Conservation (phyloP, 2,329 filamentous ascomycete species). For the Alternaria infectoria region DNA sequence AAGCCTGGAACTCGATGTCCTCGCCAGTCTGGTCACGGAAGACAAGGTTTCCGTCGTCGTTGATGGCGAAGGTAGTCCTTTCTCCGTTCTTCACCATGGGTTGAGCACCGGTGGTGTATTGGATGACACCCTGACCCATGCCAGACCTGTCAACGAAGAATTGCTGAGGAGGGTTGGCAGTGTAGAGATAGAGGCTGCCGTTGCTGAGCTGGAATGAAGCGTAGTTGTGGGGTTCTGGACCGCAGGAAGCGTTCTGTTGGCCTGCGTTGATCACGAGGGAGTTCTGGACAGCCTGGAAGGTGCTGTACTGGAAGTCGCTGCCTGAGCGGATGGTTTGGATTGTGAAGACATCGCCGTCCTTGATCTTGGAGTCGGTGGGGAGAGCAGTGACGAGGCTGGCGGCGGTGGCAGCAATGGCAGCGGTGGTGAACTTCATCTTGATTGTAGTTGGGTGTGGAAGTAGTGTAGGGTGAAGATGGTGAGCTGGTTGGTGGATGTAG, state of each 20-base stretch:
- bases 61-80: conserved; percentile 57
- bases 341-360: conserved; percentile 52
- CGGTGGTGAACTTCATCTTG: conserved; percentile 12
- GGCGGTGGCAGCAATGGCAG: conserved; percentile 1
- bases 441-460: conserved; percentile 20
- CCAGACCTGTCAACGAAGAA: conserved; percentile 63
- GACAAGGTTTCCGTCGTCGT: conserved; percentile 52
- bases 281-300: conserved; percentile 54
- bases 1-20: conserved; percentile 58
- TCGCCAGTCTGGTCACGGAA: conserved; percentile 44
- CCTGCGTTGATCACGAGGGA: conserved; percentile 54
- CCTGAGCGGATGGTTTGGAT: conserved; percentile 60
- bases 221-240: conserved; percentile 36
- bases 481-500: conserved; percentile 5
- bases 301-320: conserved; percentile 56
- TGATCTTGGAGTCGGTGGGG: conserved; percentile 24
- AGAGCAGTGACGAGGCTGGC: conserved; percentile 8
- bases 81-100: conserved; percentile 52
- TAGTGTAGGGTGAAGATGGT: conserved; percentile 23
- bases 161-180: conserved; percentile 54
- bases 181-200: conserved; percentile 56
- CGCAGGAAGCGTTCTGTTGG: conserved; percentile 58
- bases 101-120: conserved; percentile 59
- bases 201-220: conserved; percentile 61
- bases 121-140: conserved; percentile 63